Base-by-base conservation (phyloP, 208 protist genomes). In the Lotmaria passim region DNA sequence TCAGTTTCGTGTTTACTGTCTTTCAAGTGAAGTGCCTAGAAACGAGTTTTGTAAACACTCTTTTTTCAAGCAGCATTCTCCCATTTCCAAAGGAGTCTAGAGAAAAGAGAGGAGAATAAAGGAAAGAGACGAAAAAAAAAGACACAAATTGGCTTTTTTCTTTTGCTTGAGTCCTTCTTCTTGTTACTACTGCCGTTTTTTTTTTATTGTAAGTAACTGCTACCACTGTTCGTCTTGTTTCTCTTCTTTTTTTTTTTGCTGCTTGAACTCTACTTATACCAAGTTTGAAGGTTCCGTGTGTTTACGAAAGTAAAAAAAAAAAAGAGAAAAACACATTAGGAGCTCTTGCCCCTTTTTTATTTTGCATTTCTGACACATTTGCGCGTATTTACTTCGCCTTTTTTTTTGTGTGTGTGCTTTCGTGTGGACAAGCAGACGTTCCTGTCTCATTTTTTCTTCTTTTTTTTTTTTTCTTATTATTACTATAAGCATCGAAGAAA, bases 271-370 rank as follows among this genome's bases (percentile, higher is more conserved):
- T 7, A 28, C 34, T 38, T 59, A 24, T 59, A 17, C 41, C 19
- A 28, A 21, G 7, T 56, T 19, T 44, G 34, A 17, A 17, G 30
- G 30, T 43, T 24, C 53, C 48, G 36, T 62, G 21, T 62, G 39
- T 44, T 7, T 47, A 47, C 36, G 34, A 56, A 57, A 50, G 7
- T 7, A 19, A 34, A n/a, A 17, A 33, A 55, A 21, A 41, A 43
- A 53, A 68, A 68, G 7, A 53, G n/a, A 66, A 12, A 53, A 66
- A 23, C 39, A 36, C 23, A 56, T n/a, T 33, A 39, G n/a, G n/a
- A 36, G 34, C 15, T 56, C 21, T 23, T 5, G 5, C 7, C 47
- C 24, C 23, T 52, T 17, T 30, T 17, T 17, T 52, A 7, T 24
- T 52, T 52, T 52, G 5, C 47, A 3, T 30, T 52, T 52, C 24